Conservation (phyloP, 2,329 filamentous ascomycete species). For the Penicillium hordei region DNA sequence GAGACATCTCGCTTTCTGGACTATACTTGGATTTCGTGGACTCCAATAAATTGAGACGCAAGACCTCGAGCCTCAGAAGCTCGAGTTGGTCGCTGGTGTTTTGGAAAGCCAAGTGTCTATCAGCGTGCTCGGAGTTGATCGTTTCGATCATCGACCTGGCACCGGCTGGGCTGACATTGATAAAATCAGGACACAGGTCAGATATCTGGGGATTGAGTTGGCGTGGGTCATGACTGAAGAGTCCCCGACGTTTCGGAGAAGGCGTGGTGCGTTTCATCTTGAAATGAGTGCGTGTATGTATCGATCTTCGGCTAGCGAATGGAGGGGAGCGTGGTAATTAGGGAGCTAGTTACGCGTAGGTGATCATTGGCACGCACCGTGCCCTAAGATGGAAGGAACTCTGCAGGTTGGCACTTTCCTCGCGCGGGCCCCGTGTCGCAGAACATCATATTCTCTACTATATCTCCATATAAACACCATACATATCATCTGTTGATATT, state of each 20-base stretch:
- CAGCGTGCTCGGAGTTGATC: background rate
- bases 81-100: background rate
- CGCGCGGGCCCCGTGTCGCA: background rate
- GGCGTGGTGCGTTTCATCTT: background rate
- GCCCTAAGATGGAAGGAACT: background rate
- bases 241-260: background rate
- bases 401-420: background rate
- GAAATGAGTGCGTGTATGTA: background rate
- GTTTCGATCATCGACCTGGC: background rate
- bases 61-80: background rate
- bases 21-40: background rate
- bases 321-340: background rate
- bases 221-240: too few relatives aligned
- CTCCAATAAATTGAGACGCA: background rate
- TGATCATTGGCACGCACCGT: background rate
- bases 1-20: background rate
- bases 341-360: too few relatives aligned
- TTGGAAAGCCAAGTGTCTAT: background rate
- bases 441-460: too few relatives aligned
- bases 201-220: background rate
- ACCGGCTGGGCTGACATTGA: background rate
- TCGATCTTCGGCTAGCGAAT: fast-evolving
- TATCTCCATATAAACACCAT: background rate
- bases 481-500: background rate
- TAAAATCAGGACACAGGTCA: background rate